Conservation (phyloP, 2,329 filamentous ascomycete species). For the Aureobasidium pullulans region DNA sequence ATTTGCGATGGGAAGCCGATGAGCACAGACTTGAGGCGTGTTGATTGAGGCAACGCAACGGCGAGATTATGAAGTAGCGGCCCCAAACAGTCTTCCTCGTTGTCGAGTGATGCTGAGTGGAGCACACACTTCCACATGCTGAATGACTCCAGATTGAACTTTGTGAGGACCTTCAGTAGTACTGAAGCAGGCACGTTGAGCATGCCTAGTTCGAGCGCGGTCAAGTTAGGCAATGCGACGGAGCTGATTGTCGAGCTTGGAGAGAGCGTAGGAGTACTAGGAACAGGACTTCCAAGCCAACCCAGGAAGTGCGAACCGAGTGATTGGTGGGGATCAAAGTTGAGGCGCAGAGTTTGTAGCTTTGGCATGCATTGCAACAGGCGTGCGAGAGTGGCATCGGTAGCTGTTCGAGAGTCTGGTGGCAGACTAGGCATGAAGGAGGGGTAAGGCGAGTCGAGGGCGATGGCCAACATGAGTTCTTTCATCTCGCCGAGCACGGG, state of each 20-base stretch:
- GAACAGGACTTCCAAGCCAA: background rate
- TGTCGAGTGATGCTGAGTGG: background rate
- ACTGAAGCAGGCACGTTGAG: background rate
- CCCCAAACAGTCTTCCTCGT: background rate
- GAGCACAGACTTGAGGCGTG: background rate
- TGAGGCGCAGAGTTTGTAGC: conserved; percentile 20
- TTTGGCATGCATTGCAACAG: conserved; percentile 18
- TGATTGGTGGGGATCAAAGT: conserved; percentile 17
- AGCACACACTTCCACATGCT: conserved; percentile 20
- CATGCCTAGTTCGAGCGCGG: conserved; percentile 19
- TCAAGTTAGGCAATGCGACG: conserved; percentile 14
- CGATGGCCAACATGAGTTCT: conserved; percentile 19
- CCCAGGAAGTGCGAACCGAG: conserved; percentile 4
- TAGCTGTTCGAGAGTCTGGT: background rate
- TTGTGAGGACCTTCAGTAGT: conserved; percentile 18
- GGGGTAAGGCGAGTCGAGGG: background rate
- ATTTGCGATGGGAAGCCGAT: background rate
- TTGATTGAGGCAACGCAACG: background rate
- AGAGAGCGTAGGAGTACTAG: background rate
- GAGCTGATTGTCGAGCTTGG: conserved; percentile 5
- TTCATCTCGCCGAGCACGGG: conserved; percentile 18
- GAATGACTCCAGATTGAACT: conserved; percentile 19
- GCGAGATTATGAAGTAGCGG: background rate
- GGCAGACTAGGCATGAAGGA: background rate
- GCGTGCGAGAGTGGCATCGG: conserved; percentile 2